These are phyloP conservation scores for Gnetum montanum DNA, from an alignment of 75 land plant genomes.

Conservation along the genomic window DNA sequence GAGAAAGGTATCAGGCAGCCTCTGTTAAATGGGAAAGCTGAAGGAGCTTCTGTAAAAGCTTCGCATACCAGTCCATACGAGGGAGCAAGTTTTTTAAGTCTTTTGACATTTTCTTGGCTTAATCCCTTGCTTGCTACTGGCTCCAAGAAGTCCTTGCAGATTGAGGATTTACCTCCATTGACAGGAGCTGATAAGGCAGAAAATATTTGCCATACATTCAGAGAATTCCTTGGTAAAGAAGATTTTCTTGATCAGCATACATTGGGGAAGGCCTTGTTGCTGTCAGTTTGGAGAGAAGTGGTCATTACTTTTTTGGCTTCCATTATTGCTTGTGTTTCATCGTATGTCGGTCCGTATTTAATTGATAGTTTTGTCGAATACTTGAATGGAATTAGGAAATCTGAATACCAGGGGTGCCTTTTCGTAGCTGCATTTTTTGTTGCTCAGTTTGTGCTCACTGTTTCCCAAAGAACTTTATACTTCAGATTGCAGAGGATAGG, in stretches of 20 bases:
- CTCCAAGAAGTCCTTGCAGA: conserved; percentile 11
- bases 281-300: conserved; percentile 18
- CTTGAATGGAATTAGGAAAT: conserved; percentile 9
- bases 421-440: conserved; percentile 13
- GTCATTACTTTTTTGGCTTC: conserved; percentile 11
- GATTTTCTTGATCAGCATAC: background rate
- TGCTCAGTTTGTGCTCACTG: conserved; percentile 15
- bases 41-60: background rate
- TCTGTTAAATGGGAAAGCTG: background rate
- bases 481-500: conserved; percentile 20
- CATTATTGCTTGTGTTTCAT: conserved; percentile 2
- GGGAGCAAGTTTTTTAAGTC: conserved; percentile 20
- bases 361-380: conserved; percentile 28
- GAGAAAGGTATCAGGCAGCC: conserved; percentile 1
- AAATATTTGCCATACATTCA: conserved; percentile 1
- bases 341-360: conserved; percentile 32
- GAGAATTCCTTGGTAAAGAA: conserved; percentile 6
- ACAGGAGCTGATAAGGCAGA: conserved; percentile 12
- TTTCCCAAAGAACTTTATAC: conserved; percentile 20
- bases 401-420: conserved; percentile 11
- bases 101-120: conserved; percentile 22
- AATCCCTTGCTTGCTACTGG: conserved; percentile 22
- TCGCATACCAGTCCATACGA: conserved; percentile 7
- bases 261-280: conserved; percentile 7
- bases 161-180: conserved; percentile 22